phyloP scores from a whole-genome alignment of 768 basidiomycete species.

The Nidularia pulvinata region DNA sequence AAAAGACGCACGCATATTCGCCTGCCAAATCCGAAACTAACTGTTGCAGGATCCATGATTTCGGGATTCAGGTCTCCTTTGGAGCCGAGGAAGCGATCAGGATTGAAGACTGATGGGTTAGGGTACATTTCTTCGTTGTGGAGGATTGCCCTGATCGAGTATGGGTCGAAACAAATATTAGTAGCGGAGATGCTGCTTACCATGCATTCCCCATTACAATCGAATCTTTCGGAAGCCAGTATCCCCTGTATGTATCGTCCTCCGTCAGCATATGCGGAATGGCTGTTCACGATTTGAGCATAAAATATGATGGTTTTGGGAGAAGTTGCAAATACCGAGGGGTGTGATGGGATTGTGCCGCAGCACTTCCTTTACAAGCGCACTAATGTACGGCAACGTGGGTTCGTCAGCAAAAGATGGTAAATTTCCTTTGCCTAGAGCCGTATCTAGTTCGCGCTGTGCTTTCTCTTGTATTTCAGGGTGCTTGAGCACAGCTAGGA shows the following conservation, averaged over 20 bases:
- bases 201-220: not conserved
- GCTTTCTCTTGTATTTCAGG: not conserved
- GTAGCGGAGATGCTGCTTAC: not conserved
- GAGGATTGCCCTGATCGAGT: not conserved
- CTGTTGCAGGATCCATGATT: not conserved
- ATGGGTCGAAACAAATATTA: not conserved
- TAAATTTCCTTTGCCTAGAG: not conserved
- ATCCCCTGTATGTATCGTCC: not conserved
- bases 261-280: not conserved
- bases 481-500: not conserved
- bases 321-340: not conserved
- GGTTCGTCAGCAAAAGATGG: not conserved
- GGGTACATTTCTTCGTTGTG: not conserved
- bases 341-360: not conserved
- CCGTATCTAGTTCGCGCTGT: not conserved
- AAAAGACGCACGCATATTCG: not conserved
- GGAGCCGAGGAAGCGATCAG: not conserved
- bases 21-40: not conserved
- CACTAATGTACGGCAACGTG: not conserved
- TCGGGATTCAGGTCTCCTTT: not conserved
- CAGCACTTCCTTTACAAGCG: not conserved
- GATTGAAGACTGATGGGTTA: not conserved
- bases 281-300: not conserved
- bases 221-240: not conserved
- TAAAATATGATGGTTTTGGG: too few relatives aligned